These are phyloP conservation scores for Candida pseudoglaebosa DNA, from an alignment of 805 yeast species.

Conservation along the genomic window DNA sequence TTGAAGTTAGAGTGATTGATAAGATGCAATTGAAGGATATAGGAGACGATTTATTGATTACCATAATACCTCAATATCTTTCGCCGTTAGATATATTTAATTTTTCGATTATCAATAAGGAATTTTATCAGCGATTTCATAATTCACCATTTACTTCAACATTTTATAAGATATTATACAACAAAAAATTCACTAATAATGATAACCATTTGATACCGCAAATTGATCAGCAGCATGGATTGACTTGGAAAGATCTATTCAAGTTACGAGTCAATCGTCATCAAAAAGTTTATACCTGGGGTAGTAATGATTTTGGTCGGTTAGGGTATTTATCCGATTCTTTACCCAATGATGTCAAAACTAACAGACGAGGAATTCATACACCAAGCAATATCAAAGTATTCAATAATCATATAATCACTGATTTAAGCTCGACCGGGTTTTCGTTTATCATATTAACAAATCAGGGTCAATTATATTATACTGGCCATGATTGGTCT, in stretches of 20 bases:
- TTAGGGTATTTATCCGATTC: conserved; percentile 39
- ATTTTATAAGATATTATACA: conserved; percentile 25
- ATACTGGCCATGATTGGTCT: conserved; percentile 42
- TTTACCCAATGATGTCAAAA: conserved; percentile 17
- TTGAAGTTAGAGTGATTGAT: not conserved
- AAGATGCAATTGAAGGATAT: conserved; percentile 24
- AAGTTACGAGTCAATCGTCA: conserved; percentile 26
- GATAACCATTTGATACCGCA: conserved; percentile 36
- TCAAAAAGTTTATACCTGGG: conserved; percentile 51
- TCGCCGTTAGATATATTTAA: conserved; percentile 37
- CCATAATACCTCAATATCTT: conserved; percentile 29
- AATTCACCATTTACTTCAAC: conserved; percentile 29
- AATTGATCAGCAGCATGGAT: conserved; percentile 26
- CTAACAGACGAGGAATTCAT: conserved; percentile 24
- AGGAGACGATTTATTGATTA: conserved; percentile 39
- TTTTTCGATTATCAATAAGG: conserved; percentile 36
- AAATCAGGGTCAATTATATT: conserved; percentile 50
- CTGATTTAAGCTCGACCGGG: conserved; percentile 61
- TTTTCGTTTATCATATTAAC: conserved; percentile 58
- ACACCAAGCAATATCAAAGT: conserved; percentile 36
- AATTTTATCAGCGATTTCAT: conserved; percentile 28
- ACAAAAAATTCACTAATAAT: conserved; percentile 40
- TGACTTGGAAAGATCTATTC: conserved; percentile 51
- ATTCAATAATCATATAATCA: conserved; percentile 30
- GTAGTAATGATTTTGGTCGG: conserved; percentile 39